A percentile compares a stretch with the other conserved stretches of the same genome.
Conservation (phyloP, 116 monocot species). For the Zostera marina region DNA sequence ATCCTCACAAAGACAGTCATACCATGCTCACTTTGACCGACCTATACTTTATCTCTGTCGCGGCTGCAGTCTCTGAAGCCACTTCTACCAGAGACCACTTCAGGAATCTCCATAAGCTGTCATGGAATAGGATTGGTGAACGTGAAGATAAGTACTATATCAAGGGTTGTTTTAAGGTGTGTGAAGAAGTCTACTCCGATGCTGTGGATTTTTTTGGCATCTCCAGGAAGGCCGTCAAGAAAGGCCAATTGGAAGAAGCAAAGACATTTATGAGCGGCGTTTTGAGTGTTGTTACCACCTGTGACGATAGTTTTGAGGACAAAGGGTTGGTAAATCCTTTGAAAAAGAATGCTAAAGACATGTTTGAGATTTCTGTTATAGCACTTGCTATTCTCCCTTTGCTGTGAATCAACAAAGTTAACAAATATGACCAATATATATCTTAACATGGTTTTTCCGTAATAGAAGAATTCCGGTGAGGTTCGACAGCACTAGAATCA, state of each 20-base stretch:
- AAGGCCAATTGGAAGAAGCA: neutral
- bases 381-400: neutral
- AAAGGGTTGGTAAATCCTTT: neutral
- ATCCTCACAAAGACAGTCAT: too few relatives aligned
- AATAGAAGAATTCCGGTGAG: too few relatives aligned
- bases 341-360: neutral
- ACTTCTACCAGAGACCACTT: neutral
- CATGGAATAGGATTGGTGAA: neutral
- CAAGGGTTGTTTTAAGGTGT: neutral
- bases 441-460: too few relatives aligned
- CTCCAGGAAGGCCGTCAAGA: neutral
- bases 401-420: too few relatives aligned
- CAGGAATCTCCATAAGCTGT: neutral
- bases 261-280: slow-evolving; percentile 1
- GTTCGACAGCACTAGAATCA: too few relatives aligned
- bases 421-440: too few relatives aligned
- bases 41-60: neutral
- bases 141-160: neutral
- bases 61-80: neutral
- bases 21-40: neutral
- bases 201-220: neutral
- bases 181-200: slow-evolving; percentile 1
- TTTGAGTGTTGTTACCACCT: neutral
- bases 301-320: slow-evolving; percentile 4
- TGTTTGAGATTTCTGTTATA: slow-evolving; percentile 5